Percentiles rank a stretch among this genome's conserved stretches.
Conservation (phyloP, 306 rosid species). For the Senna tora region DNA sequence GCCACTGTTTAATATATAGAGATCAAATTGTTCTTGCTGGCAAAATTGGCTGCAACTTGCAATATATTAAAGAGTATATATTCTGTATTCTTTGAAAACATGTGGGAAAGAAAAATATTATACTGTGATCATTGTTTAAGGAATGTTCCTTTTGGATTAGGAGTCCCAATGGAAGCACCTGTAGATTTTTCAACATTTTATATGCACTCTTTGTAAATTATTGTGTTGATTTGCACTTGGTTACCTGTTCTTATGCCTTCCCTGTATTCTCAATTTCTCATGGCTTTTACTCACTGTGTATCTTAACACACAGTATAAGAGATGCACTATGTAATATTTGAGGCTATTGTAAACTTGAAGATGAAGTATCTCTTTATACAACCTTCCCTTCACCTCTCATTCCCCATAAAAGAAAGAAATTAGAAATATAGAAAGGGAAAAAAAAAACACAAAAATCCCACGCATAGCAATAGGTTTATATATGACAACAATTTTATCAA, state of each 20-base stretch:
- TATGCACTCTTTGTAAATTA: not conserved
- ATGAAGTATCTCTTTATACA: not conserved
- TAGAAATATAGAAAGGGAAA: not conserved
- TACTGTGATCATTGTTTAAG: not conserved
- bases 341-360: not conserved
- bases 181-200: not conserved
- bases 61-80: not conserved
- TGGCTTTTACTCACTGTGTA: not conserved
- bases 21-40: not conserved
- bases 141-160: conserved; percentile 3
- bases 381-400: not conserved
- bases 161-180: not conserved
- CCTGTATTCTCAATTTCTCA: not conserved
- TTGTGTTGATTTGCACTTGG: not conserved
- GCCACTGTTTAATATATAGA: not conserved
- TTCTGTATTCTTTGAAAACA: not conserved
- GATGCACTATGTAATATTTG: not conserved
- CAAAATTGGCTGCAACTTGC: not conserved
- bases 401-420: too few relatives aligned
- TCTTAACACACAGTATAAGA: conserved; percentile 3
- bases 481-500: not conserved
- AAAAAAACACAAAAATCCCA: not conserved
- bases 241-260: not conserved
- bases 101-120: conserved; percentile 10
- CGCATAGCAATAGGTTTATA: not conserved